A percentile compares a stretch with the other conserved stretches of the same genome.
Conservation (phyloP, 2,329 filamentous ascomycete genomes). For the Plenodomus lindquistii region DNA sequence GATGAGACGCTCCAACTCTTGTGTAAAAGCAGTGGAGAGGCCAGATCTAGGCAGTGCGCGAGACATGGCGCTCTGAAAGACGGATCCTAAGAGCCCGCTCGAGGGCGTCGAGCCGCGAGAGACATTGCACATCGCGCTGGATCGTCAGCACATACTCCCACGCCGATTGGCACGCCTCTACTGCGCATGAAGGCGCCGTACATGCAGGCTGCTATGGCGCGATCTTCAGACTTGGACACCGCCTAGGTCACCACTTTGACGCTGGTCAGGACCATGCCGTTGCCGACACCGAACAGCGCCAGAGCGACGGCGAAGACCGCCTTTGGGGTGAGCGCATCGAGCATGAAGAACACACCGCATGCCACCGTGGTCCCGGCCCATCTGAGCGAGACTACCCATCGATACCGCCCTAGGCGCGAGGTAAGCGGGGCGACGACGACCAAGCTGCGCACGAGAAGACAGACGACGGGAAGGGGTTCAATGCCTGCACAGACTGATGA, state of each 20-base stretch:
- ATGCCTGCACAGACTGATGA: no score
- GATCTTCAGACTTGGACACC: slow-evolving; percentile 37
- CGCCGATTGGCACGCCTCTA: slow-evolving; percentile 54
- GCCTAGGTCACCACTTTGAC: slow-evolving; percentile 50
- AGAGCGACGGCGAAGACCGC: slow-evolving; percentile 45
- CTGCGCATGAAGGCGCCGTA: slow-evolving; percentile 46
- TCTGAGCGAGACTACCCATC: slow-evolving; percentile 50
- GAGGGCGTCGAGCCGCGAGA: no score
- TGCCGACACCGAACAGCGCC: slow-evolving; percentile 47
- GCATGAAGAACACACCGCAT: slow-evolving; percentile 45
- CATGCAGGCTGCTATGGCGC: slow-evolving; percentile 43
- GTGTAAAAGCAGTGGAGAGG: no score
- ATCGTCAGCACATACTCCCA: no score
- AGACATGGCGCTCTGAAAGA: no score
- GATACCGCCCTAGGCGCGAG: slow-evolving; percentile 31
- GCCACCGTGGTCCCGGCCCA: slow-evolving; percentile 46
- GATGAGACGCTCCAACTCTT: no score
- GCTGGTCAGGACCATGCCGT: slow-evolving; percentile 47
- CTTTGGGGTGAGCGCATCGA: slow-evolving; percentile 39
- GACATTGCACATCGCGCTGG: no score
- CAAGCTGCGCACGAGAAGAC: slow-evolving; percentile 36
- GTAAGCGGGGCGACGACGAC: slow-evolving; percentile 30
- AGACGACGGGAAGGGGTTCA: slow-evolving; percentile 43
- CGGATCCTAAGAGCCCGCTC: no score
- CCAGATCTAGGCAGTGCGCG: no score